phyloP scores from a whole-genome alignment of 805 yeast genomes.

The Saccharomyces kudriavzevii region DNA sequence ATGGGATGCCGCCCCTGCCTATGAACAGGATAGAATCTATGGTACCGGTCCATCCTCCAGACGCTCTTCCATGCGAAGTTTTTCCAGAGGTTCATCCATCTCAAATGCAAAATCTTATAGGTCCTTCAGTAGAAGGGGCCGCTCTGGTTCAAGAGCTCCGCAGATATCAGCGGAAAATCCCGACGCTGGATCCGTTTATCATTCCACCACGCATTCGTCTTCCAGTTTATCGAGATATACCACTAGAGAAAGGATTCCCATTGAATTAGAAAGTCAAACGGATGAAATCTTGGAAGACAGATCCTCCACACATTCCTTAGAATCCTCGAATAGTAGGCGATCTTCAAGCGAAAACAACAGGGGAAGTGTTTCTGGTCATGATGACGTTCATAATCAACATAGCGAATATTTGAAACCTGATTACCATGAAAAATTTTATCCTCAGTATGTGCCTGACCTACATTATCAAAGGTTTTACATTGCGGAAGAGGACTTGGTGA shows the following conservation, averaged over 20 bases:
- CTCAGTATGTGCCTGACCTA: constrained; percentile 35
- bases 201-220: constrained; percentile 26
- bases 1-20: constrained; percentile 50
- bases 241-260: constrained; percentile 33
- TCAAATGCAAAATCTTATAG: constrained; percentile 9
- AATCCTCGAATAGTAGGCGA: constrained; percentile 14
- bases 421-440: constrained; percentile 39
- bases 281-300: constrained; percentile 30
- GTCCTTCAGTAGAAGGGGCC: constrained; percentile 20
- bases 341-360: constrained; percentile 17
- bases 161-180: constrained; percentile 4
- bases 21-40: constrained; percentile 38
- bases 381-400: constrained; percentile 17
- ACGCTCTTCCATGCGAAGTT: constrained; percentile 20
- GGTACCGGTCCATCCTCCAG: constrained; percentile 23
- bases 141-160: constrained; percentile 17
- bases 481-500: constrained; percentile 90
- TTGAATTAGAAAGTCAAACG: constrained; percentile 28
- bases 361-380: constrained; percentile 16
- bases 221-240: constrained; percentile 32
- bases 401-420: constrained; percentile 27
- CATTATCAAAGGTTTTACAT: constrained; percentile 76
- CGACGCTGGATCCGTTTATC: constrained; percentile 7
- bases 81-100: constrained; percentile 15
- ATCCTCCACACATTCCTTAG: constrained; percentile 15